A percentile compares a stretch with the other conserved stretches of the same genome.
Conservation (phyloP, 371 early-diverging fungal species). For the Mortierella sp. region DNA sequence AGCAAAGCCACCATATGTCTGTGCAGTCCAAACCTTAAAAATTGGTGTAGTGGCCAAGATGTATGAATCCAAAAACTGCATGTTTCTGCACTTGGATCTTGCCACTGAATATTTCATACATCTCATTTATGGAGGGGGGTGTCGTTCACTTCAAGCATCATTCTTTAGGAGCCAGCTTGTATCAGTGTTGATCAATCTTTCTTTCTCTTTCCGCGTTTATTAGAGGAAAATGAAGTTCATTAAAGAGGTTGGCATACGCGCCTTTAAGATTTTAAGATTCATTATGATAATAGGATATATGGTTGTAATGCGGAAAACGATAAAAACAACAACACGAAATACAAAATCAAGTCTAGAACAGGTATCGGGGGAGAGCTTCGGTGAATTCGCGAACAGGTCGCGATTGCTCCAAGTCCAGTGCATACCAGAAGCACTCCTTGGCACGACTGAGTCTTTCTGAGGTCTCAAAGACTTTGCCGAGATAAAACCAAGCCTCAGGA, state of each 20-base stretch:
- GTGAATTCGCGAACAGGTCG: conserved; percentile 75
- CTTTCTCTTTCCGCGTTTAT: too few species aligned
- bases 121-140: not conserved
- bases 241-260: too few species aligned
- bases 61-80: too few species aligned
- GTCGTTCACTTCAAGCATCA: not conserved
- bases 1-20: conserved; percentile 13
- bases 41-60: not conserved
- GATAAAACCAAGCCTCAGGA: conserved; percentile 73
- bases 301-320: not conserved
- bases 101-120: not conserved
- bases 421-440: conserved; percentile 78
- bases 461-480: conserved; percentile 66
- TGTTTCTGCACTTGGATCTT: not conserved
- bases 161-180: too few species aligned
- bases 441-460: conserved; percentile 68
- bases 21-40: not conserved
- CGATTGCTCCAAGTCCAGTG: conserved; percentile 77
- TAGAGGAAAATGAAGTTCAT: too few species aligned
- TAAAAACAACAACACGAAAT: not conserved
- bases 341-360: conserved; percentile 5
- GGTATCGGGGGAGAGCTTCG: conserved; percentile 35
- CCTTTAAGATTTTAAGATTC: not conserved
- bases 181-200: too few species aligned
- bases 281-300: not conserved